phyloP scores from a whole-genome alignment of 495 filamentous ascomycete species.

The Trichocladium antarcticum region DNA sequence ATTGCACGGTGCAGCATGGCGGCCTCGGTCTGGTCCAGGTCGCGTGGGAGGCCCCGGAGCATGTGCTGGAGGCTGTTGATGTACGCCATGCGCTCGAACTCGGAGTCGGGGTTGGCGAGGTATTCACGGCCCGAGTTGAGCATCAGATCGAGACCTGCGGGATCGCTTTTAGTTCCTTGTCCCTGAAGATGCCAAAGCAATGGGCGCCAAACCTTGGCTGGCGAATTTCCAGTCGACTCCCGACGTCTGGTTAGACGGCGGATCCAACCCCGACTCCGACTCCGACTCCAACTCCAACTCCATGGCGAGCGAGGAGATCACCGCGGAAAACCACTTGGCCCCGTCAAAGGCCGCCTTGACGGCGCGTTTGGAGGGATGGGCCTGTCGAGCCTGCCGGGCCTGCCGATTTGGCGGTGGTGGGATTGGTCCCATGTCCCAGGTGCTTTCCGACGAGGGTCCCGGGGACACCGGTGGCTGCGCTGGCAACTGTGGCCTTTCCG shows the following conservation, averaged over 20 bases:
- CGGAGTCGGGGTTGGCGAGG: conserved; percentile 9
- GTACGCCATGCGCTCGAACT: conserved; percentile 53
- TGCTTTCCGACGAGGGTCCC: no score
- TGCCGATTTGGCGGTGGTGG: no score
- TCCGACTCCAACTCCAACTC: no score
- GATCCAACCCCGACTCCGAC: no score
- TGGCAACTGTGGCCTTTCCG: no score
- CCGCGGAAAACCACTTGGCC: not conserved
- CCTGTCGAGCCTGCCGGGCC: no score
- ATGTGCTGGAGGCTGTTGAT: conserved; percentile 56
- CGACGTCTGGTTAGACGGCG: not conserved
- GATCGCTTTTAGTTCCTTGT: not conserved
- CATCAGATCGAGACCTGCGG: conserved; percentile 14
- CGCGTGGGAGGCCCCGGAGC: conserved; percentile 50
- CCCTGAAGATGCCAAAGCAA: not conserved
- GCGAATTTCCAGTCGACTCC: conserved; percentile 6
- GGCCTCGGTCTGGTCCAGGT: conserved; percentile 42
- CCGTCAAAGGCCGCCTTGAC: not conserved
- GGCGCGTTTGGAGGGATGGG: no score
- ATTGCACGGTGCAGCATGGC: conserved; percentile 37
- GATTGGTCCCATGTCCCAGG: no score
- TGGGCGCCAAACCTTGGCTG: conserved; percentile 2
- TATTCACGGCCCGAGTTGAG: conserved; percentile 7
- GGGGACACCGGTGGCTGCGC: no score
- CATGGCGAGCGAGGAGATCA: not conserved